These are phyloP conservation scores for Mucor velutinosus DNA, from an alignment of 371 early-diverging fungal genomes.

Conservation along the genomic window DNA sequence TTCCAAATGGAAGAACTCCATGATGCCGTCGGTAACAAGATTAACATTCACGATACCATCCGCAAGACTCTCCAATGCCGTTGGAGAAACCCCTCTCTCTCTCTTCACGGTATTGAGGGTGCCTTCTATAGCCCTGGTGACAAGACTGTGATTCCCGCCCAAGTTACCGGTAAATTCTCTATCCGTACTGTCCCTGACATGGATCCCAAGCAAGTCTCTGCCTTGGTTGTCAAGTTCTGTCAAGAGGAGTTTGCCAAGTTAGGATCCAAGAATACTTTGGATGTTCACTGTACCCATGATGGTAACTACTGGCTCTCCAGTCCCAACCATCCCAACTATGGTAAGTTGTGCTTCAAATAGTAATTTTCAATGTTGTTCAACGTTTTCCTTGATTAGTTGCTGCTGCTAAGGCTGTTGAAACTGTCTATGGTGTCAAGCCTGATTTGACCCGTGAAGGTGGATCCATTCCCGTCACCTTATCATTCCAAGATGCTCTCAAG, in stretches of 20 bases:
- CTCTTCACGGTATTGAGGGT: constrained; percentile 96
- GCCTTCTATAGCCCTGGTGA: constrained; percentile 92
- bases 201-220: constrained; percentile 78
- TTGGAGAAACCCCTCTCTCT: constrained; percentile 95
- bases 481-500: constrained; percentile 93
- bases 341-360: constrained; percentile 34
- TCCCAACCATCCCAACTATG: constrained; percentile 90
- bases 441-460: constrained; percentile 98
- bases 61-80: constrained; percentile 83
- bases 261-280: constrained; percentile 81
- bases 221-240: constrained; percentile 75
- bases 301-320: constrained; percentile 95
- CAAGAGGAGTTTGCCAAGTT: constrained; percentile 86
- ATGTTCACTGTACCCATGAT: constrained; percentile 75
- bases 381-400: constrained; percentile 61
- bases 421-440: constrained; percentile 87
- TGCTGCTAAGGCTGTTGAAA: constrained; percentile 86
- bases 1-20: constrained; percentile 83
- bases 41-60: constrained; percentile 76
- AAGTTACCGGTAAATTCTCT: constrained; percentile 95
- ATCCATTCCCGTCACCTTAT: constrained; percentile 96
- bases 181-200: constrained; percentile 94
- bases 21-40: constrained; percentile 77
- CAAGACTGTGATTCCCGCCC: constrained; percentile 97
- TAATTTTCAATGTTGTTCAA: neutral